Evolutionary conservation across 139 green algal genomes (phyloP).

Genomic region (Bryopsis sp.): DNA sequence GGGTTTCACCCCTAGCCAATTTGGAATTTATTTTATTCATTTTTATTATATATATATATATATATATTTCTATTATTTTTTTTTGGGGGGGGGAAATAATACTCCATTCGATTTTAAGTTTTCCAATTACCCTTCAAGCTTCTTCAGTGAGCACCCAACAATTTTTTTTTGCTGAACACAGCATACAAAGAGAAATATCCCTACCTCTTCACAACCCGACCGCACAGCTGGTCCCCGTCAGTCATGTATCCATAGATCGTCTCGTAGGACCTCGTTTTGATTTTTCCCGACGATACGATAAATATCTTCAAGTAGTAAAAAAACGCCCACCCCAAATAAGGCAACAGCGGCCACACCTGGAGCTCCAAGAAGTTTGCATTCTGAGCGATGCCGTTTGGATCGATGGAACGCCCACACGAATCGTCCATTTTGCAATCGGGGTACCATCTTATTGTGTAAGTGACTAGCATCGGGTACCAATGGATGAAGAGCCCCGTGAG

Average conservation of each 20-base stretch:
- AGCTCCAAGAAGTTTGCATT: slow-evolving; percentile 36
- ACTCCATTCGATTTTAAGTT: not conserved
- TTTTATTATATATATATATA: too few species aligned
- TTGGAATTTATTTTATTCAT: not conserved
- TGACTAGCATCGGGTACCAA: slow-evolving; percentile 59
- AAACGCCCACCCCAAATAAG: slow-evolving; percentile 43
- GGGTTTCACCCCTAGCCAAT: not conserved
- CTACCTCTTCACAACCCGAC: not conserved
- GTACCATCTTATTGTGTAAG: slow-evolving; percentile 52
- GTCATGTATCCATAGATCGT: slow-evolving; percentile 40
- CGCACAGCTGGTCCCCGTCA: not conserved
- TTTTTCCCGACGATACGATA: slow-evolving; percentile 48
- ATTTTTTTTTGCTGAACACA: not conserved
- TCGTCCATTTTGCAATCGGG: slow-evolving; percentile 21
- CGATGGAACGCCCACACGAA: not conserved
- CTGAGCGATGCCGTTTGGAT: not conserved
- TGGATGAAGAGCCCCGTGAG: slow-evolving; percentile 68
- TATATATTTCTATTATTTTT: not conserved
- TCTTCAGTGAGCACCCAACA: not conserved
- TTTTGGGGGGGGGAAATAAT: not conserved
- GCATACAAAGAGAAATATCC: not conserved
- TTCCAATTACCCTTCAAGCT: not conserved
- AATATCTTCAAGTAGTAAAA: slow-evolving; percentile 69
- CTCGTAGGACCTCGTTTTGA: slow-evolving; percentile 41
- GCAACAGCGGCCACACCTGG: slow-evolving; percentile 33